A percentile compares a stretch with the other conserved stretches of the same genome.
These are phyloP conservation scores for Botryotinia convoluta DNA, from an alignment of 2,329 filamentous ascomycete species.

Conservation along the genomic window DNA sequence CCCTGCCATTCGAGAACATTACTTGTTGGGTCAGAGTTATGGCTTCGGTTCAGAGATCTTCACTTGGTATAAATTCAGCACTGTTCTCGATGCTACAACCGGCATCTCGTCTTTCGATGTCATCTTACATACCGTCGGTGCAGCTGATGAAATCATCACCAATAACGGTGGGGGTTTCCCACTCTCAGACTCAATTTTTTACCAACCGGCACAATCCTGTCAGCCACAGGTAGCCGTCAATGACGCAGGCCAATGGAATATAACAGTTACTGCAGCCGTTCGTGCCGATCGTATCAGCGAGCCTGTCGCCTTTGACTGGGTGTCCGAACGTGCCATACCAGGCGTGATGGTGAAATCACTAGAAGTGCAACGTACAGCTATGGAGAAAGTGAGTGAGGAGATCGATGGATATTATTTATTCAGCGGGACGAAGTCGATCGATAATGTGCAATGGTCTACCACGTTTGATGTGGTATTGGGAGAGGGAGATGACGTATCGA, in stretches of 20 bases:
- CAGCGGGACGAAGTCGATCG: background rate
- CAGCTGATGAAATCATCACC: constrained; percentile 1
- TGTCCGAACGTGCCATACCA: background rate
- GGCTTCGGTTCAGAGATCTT: background rate
- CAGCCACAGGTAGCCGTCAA: background rate
- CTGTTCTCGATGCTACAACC: background rate
- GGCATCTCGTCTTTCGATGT: constrained; percentile 9
- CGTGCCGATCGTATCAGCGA: constrained; percentile 1
- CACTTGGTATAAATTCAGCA: background rate
- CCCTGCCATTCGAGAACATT: rapidly evolving
- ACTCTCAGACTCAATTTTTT: background rate
- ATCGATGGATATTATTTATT: constrained; percentile 5
- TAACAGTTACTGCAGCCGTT: constrained; percentile 1
- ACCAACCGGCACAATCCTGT: constrained; percentile 4
- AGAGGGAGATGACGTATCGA: background rate
- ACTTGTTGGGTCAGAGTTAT: background rate
- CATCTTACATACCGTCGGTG: background rate
- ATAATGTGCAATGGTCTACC: background rate
- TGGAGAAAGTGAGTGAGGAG: constrained; percentile 6
- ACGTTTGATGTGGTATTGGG: background rate
- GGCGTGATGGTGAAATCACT: background rate
- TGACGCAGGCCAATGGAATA: background rate
- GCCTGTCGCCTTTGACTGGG: constrained; percentile 6
- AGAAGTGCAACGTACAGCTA: background rate
- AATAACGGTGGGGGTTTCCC: background rate